Conservation (phyloP, 2,329 filamentous ascomycete genomes). For the Pyricularia sp. region DNA sequence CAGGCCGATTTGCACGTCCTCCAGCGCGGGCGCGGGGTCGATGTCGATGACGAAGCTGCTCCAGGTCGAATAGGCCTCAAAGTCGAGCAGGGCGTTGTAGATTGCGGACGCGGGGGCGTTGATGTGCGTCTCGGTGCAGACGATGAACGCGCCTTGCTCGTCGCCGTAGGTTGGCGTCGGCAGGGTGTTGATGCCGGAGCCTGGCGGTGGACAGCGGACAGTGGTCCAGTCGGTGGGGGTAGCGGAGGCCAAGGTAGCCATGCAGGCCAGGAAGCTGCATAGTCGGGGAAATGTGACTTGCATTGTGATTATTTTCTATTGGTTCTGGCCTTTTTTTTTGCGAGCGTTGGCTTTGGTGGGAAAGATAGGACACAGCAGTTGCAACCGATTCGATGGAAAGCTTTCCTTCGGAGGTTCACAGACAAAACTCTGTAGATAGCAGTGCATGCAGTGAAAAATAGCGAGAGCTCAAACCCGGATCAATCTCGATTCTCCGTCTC, state of each 20-base stretch:
- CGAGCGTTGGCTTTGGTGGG: no score
- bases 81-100: not conserved
- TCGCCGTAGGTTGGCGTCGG: slow-evolving; percentile 1
- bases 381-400: no score
- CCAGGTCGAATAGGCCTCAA: not conserved
- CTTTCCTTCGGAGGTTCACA: no score
- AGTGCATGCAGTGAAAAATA: no score
- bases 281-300: no score
- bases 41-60: not conserved
- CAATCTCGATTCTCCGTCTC: no score
- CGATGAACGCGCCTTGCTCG: not conserved
- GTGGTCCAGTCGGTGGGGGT: not conserved
- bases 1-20: not conserved
- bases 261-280: no score
- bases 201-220: not conserved
- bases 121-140: not conserved
- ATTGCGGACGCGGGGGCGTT: not conserved
- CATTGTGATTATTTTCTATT: no score
- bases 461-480: no score
- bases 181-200: not conserved
- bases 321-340: no score
- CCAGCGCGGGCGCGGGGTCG: not conserved
- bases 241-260: not conserved
- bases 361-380: no score
- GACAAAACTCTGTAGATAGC: no score